Conservation (phyloP, 2,329 filamentous ascomycete species). For the Fragosphaeria purpurea region DNA sequence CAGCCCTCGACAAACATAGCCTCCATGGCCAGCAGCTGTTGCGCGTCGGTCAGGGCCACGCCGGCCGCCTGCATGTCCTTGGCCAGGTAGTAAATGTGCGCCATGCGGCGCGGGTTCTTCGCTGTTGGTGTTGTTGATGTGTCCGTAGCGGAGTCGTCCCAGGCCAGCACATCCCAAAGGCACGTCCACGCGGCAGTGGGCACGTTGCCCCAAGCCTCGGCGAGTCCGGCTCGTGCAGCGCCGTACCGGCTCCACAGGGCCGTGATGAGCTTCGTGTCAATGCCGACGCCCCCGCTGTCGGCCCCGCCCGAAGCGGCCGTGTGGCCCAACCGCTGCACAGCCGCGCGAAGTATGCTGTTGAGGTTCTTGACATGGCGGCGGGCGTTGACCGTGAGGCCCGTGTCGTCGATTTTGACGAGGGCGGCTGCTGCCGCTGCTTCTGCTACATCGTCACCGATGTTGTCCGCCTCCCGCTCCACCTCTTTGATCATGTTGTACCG, state of each 20-base stretch:
- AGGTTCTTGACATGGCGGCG: constrained; percentile 17
- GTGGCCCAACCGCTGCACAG: constrained; percentile 25
- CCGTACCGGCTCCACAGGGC: constrained; percentile 41
- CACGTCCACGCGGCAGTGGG: constrained; percentile 51
- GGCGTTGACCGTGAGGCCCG: constrained; percentile 14
- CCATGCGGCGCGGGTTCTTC: constrained; percentile 43
- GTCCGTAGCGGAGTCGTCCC: constrained; percentile 23
- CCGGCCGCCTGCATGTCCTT: constrained; percentile 56
- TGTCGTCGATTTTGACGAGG: constrained; percentile 11
- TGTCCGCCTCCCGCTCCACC: constrained; percentile 18
- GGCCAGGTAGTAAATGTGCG: constrained; percentile 50
- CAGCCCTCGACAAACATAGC: constrained; percentile 55
- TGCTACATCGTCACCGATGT: constrained; percentile 4
- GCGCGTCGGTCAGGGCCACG: constrained; percentile 41
- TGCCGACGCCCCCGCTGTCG: background rate
- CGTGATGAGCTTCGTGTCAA: constrained; percentile 18
- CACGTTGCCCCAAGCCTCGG: constrained; percentile 41
- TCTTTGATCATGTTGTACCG: constrained; percentile 11
- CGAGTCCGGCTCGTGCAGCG: constrained; percentile 32
- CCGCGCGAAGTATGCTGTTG: constrained; percentile 19
- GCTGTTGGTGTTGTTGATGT: too few species aligned
- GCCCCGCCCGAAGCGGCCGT: constrained; percentile 11
- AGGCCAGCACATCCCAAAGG: constrained; percentile 54
- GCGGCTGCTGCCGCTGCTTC: background rate
- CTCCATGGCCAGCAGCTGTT: constrained; percentile 59